Evolutionary conservation across 169 alveolate species (phyloP).

Genomic region (Cryptosporidium felis): DNA sequence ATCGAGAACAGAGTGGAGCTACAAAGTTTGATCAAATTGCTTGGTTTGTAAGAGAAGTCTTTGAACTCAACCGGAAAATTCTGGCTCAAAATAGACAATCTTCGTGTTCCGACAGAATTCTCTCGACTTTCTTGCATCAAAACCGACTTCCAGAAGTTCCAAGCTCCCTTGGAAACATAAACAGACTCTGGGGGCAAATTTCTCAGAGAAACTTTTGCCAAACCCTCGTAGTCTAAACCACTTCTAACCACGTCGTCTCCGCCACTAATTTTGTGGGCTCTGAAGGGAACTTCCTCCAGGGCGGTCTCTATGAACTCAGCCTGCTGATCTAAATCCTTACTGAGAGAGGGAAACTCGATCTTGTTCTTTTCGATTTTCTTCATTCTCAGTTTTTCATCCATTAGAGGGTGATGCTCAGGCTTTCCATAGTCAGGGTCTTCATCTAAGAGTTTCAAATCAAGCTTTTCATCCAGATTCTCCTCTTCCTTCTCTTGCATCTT

Average conservation of each 20-base stretch:
- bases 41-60: background rate
- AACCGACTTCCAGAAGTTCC: conserved; percentile 67
- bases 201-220: conserved; percentile 16
- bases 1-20: background rate
- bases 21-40: conserved; percentile 5
- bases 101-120: background rate
- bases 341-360: background rate
- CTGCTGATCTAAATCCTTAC: conserved; percentile 13
- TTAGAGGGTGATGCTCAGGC: conserved; percentile 36
- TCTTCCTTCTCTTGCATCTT: background rate
- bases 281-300: conserved; percentile 27
- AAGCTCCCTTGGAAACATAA: conserved; percentile 4
- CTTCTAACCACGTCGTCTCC: conserved; percentile 2
- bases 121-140: conserved; percentile 38
- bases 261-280: conserved; percentile 7
- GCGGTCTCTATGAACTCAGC: conserved; percentile 26
- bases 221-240: conserved; percentile 9
- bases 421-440: conserved; percentile 36
- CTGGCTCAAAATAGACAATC: conserved; percentile 11
- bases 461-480: background rate
- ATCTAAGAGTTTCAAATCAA: background rate
- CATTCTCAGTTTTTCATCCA: conserved; percentile 19
- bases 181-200: conserved; percentile 27
- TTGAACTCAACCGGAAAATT: conserved; percentile 18
- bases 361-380: conserved; percentile 13